Base-by-base conservation (phyloP, 2,329 filamentous ascomycete species). In the Monosporascus sp. region DNA sequence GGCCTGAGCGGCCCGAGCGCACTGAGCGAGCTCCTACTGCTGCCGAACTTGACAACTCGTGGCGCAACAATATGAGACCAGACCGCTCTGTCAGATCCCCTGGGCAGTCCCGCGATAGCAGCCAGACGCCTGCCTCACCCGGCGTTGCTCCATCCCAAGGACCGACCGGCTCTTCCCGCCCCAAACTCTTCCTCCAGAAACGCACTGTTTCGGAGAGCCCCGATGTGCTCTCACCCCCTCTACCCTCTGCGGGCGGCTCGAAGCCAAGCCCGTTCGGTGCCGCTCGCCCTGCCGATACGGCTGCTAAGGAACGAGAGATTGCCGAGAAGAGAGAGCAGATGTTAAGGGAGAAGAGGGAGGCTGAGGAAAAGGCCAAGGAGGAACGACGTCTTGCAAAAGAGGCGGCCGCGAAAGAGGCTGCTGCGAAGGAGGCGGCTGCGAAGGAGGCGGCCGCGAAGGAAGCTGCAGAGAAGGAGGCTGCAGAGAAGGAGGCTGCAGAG, bases 241-340 rank as follows among this genome's bases (percentile, higher is more conserved):
- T 76, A 9, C 65, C 75, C 49, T 67, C 77, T 52, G 67, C 72
- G n/a, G 63, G 75, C 18, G 68, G 74, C 65, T 77, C 89, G 43
- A 97, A 97, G 78, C 82, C 91, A 26, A 97, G 88, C 71, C 91
- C 91, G 41, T 99, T 99, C 69, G 94, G 94, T 65, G 92, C 89
- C 56, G 94, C 94, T 53, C 86, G 88, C 58, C 94, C 94, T 52
- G 96, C 97, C 63, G 92, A 99, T 73, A 97, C 93, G 47, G 89
- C 90, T 46, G 82, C 91, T 15, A 86, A 89, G 60, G 93, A 97
- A 76, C 87, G 86, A 64, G 87, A 95, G 70, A 85, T 99, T 54
- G 93, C 95, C 65, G 91, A 96, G 75, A 96, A 91, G 80, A 82
- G 88, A 60, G 78, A 88, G 65, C 78, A 89, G 54, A 81, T 82